Evolutionary conservation across 2,329 filamentous ascomycete genomes (phyloP).

Genomic region (Botryosphaeria dothidea): DNA sequence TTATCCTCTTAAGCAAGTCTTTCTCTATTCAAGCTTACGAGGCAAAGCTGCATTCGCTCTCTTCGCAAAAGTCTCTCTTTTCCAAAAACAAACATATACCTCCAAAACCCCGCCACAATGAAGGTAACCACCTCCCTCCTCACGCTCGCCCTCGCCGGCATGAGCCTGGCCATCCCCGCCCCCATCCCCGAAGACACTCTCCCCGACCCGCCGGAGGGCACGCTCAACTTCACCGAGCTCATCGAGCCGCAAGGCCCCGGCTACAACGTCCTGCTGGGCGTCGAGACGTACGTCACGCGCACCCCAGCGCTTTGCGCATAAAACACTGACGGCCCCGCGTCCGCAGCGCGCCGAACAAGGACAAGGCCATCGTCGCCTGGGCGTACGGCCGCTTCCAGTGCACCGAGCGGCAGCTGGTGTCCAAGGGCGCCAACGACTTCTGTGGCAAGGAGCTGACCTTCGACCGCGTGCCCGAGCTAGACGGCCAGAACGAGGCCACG

Average conservation of each 20-base stretch:
- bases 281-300: background rate
- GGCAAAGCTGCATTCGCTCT: background rate
- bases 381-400: background rate
- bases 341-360: background rate
- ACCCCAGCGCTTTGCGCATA: background rate
- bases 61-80: background rate
- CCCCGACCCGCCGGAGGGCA: background rate
- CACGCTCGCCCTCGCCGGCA: background rate
- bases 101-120: background rate
- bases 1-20: background rate
- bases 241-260: background rate
- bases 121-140: background rate
- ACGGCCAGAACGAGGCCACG: background rate
- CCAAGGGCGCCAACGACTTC: background rate
- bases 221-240: background rate
- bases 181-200: background rate
- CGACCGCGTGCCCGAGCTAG: background rate
- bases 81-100: background rate
- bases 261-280: background rate
- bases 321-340: background rate
- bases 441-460: background rate
- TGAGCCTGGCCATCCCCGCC: background rate
- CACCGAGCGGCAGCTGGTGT: background rate
- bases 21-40: background rate
- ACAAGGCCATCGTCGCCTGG: conserved; percentile 1